phyloP scores from a whole-genome alignment of 352 stramenopile species.

The Pythium sp. region DNA sequence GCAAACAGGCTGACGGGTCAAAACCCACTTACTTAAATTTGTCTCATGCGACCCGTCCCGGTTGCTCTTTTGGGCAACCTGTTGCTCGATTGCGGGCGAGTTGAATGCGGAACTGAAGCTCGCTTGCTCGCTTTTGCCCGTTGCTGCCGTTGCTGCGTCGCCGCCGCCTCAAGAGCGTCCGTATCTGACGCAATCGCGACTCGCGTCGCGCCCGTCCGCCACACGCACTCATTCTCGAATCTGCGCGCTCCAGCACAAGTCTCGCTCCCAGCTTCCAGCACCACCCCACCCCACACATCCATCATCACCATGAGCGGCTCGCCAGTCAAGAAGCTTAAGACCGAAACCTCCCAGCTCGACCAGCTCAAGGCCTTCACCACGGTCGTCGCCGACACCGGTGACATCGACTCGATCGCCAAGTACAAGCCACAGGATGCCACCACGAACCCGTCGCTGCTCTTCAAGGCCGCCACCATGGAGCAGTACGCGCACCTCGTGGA shows the following conservation, averaged over 20 bases:
- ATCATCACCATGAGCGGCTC: constrained; percentile 43
- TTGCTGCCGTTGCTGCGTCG: constrained; percentile 1
- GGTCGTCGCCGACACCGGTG: constrained; percentile 97
- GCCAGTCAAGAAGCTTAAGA: constrained; percentile 73
- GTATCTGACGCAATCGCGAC: constrained; percentile 13
- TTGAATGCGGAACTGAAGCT: constrained; percentile 13
- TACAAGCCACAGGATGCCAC: constrained; percentile 97
- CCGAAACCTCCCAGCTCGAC: constrained; percentile 83
- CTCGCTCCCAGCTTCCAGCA: constrained; percentile 1
- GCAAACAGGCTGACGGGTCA: neutral
- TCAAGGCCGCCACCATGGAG: constrained; percentile 95
- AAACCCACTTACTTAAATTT: neutral
- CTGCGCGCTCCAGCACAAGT: constrained; percentile 40
- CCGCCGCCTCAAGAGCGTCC: neutral
- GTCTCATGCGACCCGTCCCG: constrained; percentile 11
- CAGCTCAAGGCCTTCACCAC: constrained; percentile 97
- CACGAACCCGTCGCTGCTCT: constrained; percentile 99
- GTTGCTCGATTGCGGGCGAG: constrained; percentile 8
- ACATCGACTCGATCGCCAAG: constrained; percentile 90
- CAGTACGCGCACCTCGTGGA: constrained; percentile 96
- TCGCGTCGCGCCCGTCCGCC: constrained; percentile 1
- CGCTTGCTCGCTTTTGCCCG: neutral
- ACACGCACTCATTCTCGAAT: constrained; percentile 69
- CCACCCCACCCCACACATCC: neutral
- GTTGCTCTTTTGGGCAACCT: neutral